phyloP scores from a whole-genome alignment of 2,329 filamentous ascomycete species.

The Calonectria honghensis region DNA sequence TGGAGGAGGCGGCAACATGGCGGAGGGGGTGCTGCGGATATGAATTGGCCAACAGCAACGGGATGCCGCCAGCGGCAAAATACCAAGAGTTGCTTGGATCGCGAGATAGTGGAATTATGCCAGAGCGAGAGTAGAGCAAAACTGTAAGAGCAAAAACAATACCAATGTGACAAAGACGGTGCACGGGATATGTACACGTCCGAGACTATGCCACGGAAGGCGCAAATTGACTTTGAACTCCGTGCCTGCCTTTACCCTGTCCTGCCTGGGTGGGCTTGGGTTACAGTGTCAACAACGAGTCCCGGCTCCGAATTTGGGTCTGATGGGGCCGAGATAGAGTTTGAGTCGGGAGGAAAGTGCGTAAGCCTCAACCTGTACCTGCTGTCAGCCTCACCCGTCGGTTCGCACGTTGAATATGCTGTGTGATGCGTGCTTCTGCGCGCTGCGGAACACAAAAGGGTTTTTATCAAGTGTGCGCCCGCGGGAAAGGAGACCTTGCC shows the following conservation, averaged over 20 bases:
- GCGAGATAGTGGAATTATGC: constrained; percentile 9
- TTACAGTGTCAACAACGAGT: constrained; percentile 31
- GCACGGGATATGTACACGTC: background rate
- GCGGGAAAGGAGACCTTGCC: constrained; percentile 3
- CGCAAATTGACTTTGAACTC: constrained; percentile 52
- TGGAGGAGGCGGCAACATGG: constrained; percentile 12
- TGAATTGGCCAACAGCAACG: background rate
- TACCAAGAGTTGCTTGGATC: background rate
- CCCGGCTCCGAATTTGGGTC: constrained; percentile 25
- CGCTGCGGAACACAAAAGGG: background rate
- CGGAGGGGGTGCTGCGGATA: background rate
- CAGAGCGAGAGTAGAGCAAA: constrained; percentile 3
- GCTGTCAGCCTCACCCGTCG: constrained; percentile 8
- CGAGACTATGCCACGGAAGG: constrained; percentile 19
- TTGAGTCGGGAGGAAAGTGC: background rate
- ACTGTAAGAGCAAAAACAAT: constrained; percentile 4
- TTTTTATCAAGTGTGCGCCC: background rate
- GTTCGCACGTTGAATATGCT: background rate
- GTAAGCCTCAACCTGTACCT: background rate
- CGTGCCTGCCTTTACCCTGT: constrained; percentile 51
- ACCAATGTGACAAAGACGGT: background rate
- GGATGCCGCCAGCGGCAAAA: background rate
- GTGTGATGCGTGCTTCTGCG: background rate
- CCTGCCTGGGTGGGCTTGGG: constrained; percentile 47
- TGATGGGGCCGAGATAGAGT: constrained; percentile 14